Base-by-base conservation (phyloP, 2,329 filamentous ascomycete species). In the Hypoxylon sp. region DNA sequence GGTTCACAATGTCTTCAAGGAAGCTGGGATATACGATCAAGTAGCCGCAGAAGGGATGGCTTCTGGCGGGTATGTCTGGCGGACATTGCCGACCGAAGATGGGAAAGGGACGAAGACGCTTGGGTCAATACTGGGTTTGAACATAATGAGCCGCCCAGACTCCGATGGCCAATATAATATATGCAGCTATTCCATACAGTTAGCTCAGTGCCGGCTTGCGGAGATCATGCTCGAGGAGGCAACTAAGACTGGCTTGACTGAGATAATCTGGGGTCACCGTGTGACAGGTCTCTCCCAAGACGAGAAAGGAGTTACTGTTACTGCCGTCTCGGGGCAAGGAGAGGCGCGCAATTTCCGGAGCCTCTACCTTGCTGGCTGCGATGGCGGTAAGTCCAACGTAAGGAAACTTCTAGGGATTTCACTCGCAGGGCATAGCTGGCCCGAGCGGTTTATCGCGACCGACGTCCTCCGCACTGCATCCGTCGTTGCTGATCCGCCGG, bases 131-230 rank as follows among this genome's bases (percentile, higher is more conserved):
- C 31, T 65, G n/a, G 56, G 63, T 19, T 19, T 42, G 24, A 65
- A 65, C n/a, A 46, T 42, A 26, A 65, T 65, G 63, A 50, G 63
- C 24, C 44, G 51, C 11, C 42, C 63, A 4, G 63, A 57, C 14
- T 57, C 63, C 9, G 55, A 65, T 3, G 55, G 63, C 1, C 51
- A 37, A 33, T 65, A 60, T 29, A 50, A 48, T 42, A 52, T 51
- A 3, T 57, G 63, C 31, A 51, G 22, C 19, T 65, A 65, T 29
- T 65, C 63, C 1, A 65, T 65, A 31, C 63, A 65, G 22, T 51
- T 65, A n/a, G 63, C 63, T 29, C 63, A 65, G n/a, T 59, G 55
- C 26, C 63, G 63, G 26, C 63, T 65, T 10, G 55, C 63, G 6
- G 63, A 65, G 44, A 65, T 65, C 33, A 59, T 65, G 31, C 24